Evolutionary conservation across 192 early-diverging fungal genomes (phyloP).

Genomic region (Cladochytrium replicatum): DNA sequence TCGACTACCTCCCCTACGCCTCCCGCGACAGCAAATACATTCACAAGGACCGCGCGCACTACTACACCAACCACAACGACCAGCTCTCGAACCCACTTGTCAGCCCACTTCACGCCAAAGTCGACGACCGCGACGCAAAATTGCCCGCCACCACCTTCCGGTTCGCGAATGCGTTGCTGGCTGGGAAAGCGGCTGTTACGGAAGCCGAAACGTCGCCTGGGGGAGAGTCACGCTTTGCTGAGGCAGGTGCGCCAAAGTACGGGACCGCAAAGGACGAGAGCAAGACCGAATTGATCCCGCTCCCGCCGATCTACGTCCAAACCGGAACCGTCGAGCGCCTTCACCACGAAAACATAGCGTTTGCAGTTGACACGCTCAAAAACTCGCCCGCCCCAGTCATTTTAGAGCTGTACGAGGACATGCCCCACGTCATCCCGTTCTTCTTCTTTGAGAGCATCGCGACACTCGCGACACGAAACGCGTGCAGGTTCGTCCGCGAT

Average conservation of each 20-base stretch:
- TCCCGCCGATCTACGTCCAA: constrained; percentile 37
- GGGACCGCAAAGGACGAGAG: neutral
- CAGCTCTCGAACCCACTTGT: constrained; percentile 24
- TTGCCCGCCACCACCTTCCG: no score
- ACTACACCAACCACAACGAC: constrained; percentile 3
- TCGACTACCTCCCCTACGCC: constrained; percentile 6
- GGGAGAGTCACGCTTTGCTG: neutral
- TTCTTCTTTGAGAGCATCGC: no score
- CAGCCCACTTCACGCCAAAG: constrained; percentile 29
- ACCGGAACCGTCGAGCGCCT: constrained; percentile 33
- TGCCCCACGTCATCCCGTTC: no score
- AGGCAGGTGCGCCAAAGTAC: neutral
- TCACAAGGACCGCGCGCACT: constrained; percentile 4
- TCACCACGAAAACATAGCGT: constrained; percentile 41
- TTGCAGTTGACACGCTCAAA: no score
- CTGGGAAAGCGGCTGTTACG: neutral
- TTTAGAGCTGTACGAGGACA: no score
- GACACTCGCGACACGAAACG: no score
- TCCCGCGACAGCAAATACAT: constrained; percentile 5
- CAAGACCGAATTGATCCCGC: constrained; percentile 1
- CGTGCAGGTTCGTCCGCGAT: no score
- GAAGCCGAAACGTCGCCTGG: neutral
- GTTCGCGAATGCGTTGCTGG: neutral
- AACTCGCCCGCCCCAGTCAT: no score
- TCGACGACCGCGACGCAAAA: constrained; percentile 7